A percentile compares a stretch with the other conserved stretches of the same genome.
Conservation (phyloP, 1,284 basidiomycete species). For the Chalciporus sp. region DNA sequence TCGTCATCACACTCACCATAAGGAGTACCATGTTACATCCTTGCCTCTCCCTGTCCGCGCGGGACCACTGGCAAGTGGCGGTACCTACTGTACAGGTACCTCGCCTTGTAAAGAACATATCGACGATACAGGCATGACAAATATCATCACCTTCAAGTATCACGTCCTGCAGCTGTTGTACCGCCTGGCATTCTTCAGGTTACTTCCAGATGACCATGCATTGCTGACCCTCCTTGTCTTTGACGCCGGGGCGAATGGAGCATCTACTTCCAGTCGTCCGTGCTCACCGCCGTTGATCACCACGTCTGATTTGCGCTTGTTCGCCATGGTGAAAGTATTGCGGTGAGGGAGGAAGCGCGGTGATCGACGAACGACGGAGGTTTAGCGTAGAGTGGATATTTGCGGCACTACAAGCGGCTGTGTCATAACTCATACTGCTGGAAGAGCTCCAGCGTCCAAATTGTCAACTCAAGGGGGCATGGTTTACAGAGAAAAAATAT, state of each 20-base stretch:
- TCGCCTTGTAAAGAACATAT: constrained; percentile 23
- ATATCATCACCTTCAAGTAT: constrained; percentile 38
- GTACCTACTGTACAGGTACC: background rate
- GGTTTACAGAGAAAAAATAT: no score
- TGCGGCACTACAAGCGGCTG: no score
- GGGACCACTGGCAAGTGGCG: no score
- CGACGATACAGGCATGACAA: no score
- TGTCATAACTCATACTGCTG: no score
- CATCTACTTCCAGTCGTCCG: background rate
- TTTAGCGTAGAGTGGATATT: no score
- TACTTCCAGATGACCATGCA: constrained; percentile 9
- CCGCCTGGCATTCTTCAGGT: constrained; percentile 20
- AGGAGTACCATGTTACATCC: background rate
- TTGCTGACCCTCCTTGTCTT: constrained; percentile 14
- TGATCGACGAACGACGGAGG: no score
- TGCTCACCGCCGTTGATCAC: background rate
- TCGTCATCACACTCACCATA: constrained; percentile 54
- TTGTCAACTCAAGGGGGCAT: no score
- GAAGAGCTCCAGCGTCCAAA: no score
- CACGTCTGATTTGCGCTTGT: background rate
- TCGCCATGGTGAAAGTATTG: background rate
- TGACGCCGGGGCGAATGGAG: background rate
- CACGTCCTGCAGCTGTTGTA: constrained; percentile 33
- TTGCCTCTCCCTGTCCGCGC: no score
- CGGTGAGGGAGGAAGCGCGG: no score